phyloP scores from a whole-genome alignment of 2,329 filamentous ascomycete genomes.

The Beauveria bassiana region DNA sequence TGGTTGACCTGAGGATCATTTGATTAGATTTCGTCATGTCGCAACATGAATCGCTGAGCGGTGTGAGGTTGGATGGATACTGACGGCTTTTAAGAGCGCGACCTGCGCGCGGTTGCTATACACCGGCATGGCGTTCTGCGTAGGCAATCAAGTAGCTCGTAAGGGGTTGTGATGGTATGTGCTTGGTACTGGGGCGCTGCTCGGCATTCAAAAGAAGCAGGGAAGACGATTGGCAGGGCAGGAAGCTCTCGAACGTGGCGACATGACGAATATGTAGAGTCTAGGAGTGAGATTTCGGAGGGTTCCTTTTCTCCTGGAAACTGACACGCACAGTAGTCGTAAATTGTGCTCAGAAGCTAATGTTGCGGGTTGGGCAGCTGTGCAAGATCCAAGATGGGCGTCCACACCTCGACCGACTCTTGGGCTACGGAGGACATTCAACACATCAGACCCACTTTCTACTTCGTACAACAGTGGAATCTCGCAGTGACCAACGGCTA shows the following conservation, averaged over 20 bases:
- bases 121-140: conserved; percentile 24
- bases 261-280: neutral
- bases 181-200: neutral
- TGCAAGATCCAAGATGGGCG: neutral
- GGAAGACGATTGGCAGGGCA: neutral
- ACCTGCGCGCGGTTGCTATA: conserved; percentile 38
- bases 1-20: conserved; percentile 22
- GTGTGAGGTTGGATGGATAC: conserved; percentile 13
- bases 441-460: conserved; percentile 5
- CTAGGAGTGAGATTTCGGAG: neutral
- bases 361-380: neutral
- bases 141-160: neutral
- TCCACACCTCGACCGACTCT: neutral
- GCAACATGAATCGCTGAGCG: neutral
- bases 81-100: conserved; percentile 50
- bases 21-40: neutral
- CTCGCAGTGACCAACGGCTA: neutral
- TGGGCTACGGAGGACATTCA: neutral
- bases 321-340: neutral
- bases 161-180: neutral
- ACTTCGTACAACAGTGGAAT: neutral
- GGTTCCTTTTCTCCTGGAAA: neutral
- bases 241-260: neutral
- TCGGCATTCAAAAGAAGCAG: neutral
- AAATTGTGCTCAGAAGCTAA: neutral